These are phyloP conservation scores for Cryphonectria radicalis DNA, from an alignment of 2,329 filamentous ascomycete genomes.

Conservation along the genomic window DNA sequence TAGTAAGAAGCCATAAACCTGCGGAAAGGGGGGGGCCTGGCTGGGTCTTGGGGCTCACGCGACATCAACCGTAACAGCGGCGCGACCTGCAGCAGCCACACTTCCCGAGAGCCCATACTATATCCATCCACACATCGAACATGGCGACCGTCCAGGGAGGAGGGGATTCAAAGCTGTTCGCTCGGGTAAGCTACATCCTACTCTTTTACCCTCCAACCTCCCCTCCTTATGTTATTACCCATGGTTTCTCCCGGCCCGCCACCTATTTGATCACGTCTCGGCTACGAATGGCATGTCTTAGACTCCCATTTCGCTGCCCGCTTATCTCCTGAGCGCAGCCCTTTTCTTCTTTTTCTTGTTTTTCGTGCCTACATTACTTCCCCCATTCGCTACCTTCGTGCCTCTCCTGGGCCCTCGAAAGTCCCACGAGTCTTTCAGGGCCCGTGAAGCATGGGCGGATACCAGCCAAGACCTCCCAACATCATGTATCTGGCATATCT, in stretches of 20 bases:
- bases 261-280: constrained; percentile 17
- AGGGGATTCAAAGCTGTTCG: constrained; percentile 99
- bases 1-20: constrained; percentile 17
- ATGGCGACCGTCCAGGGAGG: constrained; percentile 66
- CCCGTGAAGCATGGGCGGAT: constrained; percentile 13
- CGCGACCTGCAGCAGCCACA: constrained; percentile 13
- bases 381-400: constrained; percentile 14
- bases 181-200: constrained; percentile 69
- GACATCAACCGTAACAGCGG: constrained; percentile 21
- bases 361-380: constrained; percentile 13
- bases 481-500: constrained; percentile 60
- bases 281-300: constrained; percentile 29
- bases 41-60: constrained; percentile 22
- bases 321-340: constrained; percentile 10
- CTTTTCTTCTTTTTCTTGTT: neutral
- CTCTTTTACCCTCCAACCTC: constrained; percentile 12
- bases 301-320: constrained; percentile 22
- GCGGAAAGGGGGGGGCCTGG: constrained; percentile 13
- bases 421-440: constrained; percentile 6
- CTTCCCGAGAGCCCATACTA: constrained; percentile 9
- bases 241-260: constrained; percentile 14
- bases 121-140: constrained; percentile 34
- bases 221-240: constrained; percentile 6
- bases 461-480: constrained; percentile 30
- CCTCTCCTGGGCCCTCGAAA: constrained; percentile 1